Base-by-base conservation (phyloP, 2,329 filamentous ascomycete genomes). In the Aureobasidium namibiae region DNA sequence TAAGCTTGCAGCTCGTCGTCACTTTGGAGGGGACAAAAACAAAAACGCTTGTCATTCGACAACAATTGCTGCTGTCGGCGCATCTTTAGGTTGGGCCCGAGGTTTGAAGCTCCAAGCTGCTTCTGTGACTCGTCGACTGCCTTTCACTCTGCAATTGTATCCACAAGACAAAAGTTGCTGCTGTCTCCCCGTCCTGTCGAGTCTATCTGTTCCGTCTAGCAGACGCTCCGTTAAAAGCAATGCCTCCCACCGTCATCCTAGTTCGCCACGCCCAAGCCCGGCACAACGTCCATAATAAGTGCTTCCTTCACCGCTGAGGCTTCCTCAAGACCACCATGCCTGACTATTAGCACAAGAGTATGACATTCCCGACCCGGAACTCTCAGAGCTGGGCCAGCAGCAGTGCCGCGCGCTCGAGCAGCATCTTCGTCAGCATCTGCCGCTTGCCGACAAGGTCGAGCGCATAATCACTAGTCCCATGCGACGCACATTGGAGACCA, bases 401-500 rank as follows among this genome's bases (percentile, higher is more conserved):
- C 76, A 78, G 67, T 75, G 73, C 63, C 63, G 66, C 48, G 68
- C 74, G 56, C 65, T 78, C 24, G 68, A 74, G 57, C 67, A 70
- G 33, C 71, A 70, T 41, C 64, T 78, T 18, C 70, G 70, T 61
- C 61, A 68, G 7, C 67, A 66, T 49, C 64, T 70, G 44, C 65
- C 67, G 14, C 69, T 77, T 36, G 73, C 70, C 16, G 67, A 73
- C 21, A 73, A 80, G 53, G 73, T 81, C 10, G 78, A 80, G 18
- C 71, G 80, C 29, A 82, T 88, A 56, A 67, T 89, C 33, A 80
- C 82, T 50, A 87, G 83, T 66, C 82, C 85, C 1, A 86, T 88
- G 82, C 75, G 77, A 16, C 77, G 86, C 31, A 87, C 85, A 1
- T 73, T 88, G 31, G 82, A 89, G 70, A 88, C 86, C 1, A 80